Percentiles rank a stretch among this genome's conserved stretches.
These are phyloP conservation scores for Beauveria sp. DNA, from an alignment of 2,329 filamentous ascomycete species.

Conservation along the genomic window DNA sequence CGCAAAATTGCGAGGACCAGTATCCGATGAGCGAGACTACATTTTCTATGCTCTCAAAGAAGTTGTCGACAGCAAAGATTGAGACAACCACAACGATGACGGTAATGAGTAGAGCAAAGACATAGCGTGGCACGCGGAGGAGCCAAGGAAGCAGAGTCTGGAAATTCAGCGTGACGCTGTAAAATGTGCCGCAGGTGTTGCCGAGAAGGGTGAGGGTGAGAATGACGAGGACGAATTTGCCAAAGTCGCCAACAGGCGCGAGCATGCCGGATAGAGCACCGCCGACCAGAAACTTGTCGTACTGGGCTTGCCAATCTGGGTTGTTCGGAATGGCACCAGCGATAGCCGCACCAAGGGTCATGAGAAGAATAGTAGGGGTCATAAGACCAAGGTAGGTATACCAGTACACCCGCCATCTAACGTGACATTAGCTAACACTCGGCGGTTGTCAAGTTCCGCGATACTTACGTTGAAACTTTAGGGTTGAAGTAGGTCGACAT, in stretches of 20 bases:
- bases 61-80: conserved; percentile 46
- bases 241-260: conserved; percentile 48
- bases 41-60: conserved; percentile 50
- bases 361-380: conserved; percentile 48
- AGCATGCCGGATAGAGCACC: conserved; percentile 55
- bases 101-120: conserved; percentile 50
- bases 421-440: neutral
- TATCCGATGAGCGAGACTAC: conserved; percentile 51
- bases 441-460: neutral
- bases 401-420: conserved; percentile 37
- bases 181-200: conserved; percentile 52
- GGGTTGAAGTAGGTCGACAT: conserved; percentile 55
- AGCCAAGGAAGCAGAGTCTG: conserved; percentile 53
- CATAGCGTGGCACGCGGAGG: conserved; percentile 45
- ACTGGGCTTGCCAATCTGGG: conserved; percentile 45
- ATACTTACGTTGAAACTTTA: conserved; percentile 40
- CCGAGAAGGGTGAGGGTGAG: conserved; percentile 50
- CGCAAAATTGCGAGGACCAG: conserved; percentile 48
- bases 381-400: conserved; percentile 51
- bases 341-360: conserved; percentile 58
- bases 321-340: conserved; percentile 49
- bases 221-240: conserved; percentile 53
- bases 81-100: conserved; percentile 52
- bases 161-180: conserved; percentile 57
- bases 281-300: conserved; percentile 45